A percentile compares a stretch with the other conserved stretches of the same genome.
Evolutionary conservation across 139 green algal species (phyloP).

Genomic region (Nannochloris sp.): DNA sequence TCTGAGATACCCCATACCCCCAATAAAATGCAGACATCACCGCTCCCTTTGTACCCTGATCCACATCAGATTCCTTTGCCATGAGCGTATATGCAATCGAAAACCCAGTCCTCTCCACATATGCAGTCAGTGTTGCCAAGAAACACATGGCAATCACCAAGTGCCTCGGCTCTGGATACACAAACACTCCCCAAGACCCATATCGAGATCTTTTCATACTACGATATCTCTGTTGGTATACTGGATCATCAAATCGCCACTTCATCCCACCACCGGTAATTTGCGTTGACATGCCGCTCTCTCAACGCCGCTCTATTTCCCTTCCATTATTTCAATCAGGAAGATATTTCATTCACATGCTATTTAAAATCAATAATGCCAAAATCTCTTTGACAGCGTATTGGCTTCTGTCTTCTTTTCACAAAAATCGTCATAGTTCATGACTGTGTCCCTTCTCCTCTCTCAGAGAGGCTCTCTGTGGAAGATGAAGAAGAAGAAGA

Average conservation of each 20-base stretch:
- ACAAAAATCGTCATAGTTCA: too few relatives aligned
- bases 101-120: constrained; percentile 94
- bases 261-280: too few relatives aligned
- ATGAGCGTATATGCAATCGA: constrained; percentile 87
- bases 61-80: constrained; percentile 42
- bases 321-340: too few relatives aligned
- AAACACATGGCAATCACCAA: constrained; percentile 67
- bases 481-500: too few relatives aligned
- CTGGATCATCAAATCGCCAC: constrained; percentile 2
- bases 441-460: too few relatives aligned
- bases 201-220: not conserved
- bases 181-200: not conserved
- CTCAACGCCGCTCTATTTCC: too few relatives aligned
- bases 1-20: constrained; percentile 86
- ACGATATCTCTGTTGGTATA: not conserved
- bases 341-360: too few relatives aligned
- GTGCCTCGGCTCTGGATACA: constrained; percentile 42
- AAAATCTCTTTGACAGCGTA: too few relatives aligned
- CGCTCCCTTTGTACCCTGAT: constrained; percentile 50
- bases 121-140: constrained; percentile 74
- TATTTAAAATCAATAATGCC: too few relatives aligned
- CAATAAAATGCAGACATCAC: constrained; percentile 96
- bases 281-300: too few relatives aligned
- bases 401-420: too few relatives aligned
- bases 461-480: too few relatives aligned